Percentiles rank a stretch among this genome's conserved stretches.
Conservation (phyloP, 768 basidiomycete species). For the Calvatia gigantea region DNA sequence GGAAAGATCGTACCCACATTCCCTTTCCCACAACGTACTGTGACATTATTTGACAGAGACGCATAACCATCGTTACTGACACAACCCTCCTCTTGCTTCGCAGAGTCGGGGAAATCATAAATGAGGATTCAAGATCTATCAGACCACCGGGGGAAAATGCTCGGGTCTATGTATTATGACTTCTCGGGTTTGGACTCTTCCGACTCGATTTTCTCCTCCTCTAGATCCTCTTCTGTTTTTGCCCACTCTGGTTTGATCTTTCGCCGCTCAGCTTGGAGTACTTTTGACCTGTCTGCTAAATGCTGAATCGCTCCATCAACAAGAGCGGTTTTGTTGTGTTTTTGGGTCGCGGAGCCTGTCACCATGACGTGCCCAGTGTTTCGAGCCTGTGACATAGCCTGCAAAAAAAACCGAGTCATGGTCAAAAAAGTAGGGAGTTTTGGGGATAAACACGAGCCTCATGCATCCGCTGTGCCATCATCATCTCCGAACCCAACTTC, state of each 20-base stretch:
- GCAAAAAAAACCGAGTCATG: neutral
- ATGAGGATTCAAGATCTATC: too few species aligned
- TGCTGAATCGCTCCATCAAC: slow-evolving; percentile 9
- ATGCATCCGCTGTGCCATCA: slow-evolving; percentile 20
- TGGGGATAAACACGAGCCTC: slow-evolving; percentile 18
- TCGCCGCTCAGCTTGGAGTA: slow-evolving; percentile 13
- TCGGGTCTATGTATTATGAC: neutral
- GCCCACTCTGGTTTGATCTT: slow-evolving; percentile 15
- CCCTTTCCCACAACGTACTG: too few species aligned
- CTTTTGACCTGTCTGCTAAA: slow-evolving; percentile 13
- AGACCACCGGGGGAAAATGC: neutral
- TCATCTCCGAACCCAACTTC: slow-evolving; percentile 26
- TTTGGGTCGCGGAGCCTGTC: neutral
- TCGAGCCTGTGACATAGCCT: slow-evolving; percentile 15
- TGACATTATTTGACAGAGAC: too few species aligned
- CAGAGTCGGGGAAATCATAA: too few species aligned
- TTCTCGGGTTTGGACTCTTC: neutral
- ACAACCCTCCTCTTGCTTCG: too few species aligned
- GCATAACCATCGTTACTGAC: too few species aligned
- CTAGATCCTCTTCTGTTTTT: neutral
- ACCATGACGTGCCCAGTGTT: slow-evolving; percentile 6
- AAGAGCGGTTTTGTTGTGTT: neutral
- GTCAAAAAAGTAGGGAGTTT: neutral
- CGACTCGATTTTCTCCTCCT: neutral
- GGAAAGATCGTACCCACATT: too few species aligned